Base-by-base conservation (phyloP, 129 eudicot species). In the Apium graveolens region DNA sequence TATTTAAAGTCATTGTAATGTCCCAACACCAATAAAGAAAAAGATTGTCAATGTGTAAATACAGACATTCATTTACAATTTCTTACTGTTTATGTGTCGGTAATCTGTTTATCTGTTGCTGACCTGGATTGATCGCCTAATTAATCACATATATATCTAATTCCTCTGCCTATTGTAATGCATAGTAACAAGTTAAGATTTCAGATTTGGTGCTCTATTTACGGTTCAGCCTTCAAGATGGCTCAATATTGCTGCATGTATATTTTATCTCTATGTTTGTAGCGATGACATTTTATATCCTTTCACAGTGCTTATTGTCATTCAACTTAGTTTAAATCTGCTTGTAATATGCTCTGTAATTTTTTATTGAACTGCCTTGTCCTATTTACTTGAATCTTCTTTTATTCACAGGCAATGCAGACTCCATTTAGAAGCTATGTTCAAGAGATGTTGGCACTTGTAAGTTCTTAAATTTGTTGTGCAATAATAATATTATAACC, bases 361-460 rank as follows among this genome's bases (percentile, higher is more conserved):
- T 13, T 62, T 62, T 27, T 0, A 27, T 29, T 12, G 35, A 27
- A 62, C 35, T 26, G 70, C 35, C 35, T 1, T 66, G 13, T 69
- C 49, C 31, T 39, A 38, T 71, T 38, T 11, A 24, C 65, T 7
- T 24, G 8, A 55, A 24, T 24, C 14, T 38, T 21, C 27, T 21
- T 39, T 69, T n/a, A 11, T 73, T 43, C 77, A 78, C 93, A 91
- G 98, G 92, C 92, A n/a, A 86, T 86, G 81, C 98, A 93, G 81
- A 93, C 98, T 76, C 98, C 98, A 81, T 93, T 93, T 49, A 89
- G 98, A 82, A 85, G 89, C 82, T 93, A 93, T 83, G 88, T 93
- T 78, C 79, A 84, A 26, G 92, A 87, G 3, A 93, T 91, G 97
- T 74, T 93, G 79, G 90, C 91, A 53, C 90, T 89, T 72, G 98